These are phyloP conservation scores for Candida schatavii DNA, from an alignment of 805 yeast genomes.

Conservation along the genomic window DNA sequence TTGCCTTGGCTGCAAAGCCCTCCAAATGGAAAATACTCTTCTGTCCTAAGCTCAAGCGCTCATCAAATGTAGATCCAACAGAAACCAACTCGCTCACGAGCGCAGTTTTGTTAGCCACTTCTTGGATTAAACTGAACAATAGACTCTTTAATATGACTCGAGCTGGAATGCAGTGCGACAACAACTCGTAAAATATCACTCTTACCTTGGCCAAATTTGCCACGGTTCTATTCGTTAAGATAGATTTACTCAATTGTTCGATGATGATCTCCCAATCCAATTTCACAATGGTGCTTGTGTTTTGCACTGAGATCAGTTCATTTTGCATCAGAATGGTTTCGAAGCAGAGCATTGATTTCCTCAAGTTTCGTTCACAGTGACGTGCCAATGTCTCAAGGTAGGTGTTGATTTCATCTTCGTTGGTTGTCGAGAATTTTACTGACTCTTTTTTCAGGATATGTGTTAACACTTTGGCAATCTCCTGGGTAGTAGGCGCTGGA, in stretches of 20 bases:
- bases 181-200: constrained; percentile 71
- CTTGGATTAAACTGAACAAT: constrained; percentile 42
- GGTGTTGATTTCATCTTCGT: constrained; percentile 26
- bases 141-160: constrained; percentile 65
- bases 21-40: constrained; percentile 93
- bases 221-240: constrained; percentile 63
- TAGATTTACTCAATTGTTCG: constrained; percentile 55
- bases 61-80: constrained; percentile 71
- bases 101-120: constrained; percentile 12
- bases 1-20: constrained; percentile 85
- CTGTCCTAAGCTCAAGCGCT: constrained; percentile 78
- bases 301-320: constrained; percentile 42
- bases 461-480: constrained; percentile 54
- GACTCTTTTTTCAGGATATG: constrained; percentile 59
- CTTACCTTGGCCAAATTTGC: constrained; percentile 58
- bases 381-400: constrained; percentile 52
- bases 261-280: constrained; percentile 94
- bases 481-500: constrained; percentile 70
- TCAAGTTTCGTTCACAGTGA: constrained; percentile 64
- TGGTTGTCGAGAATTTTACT: constrained; percentile 38
- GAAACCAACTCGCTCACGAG: constrained; percentile 50
- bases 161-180: constrained; percentile 94
- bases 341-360: constrained; percentile 72
- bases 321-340: constrained; percentile 80
- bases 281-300: constrained; percentile 50